A percentile compares a stretch with the other conserved stretches of the same genome.
Evolutionary conservation across 257 asterid genomes (phyloP).

Genomic region (Primulina eburnea): DNA sequence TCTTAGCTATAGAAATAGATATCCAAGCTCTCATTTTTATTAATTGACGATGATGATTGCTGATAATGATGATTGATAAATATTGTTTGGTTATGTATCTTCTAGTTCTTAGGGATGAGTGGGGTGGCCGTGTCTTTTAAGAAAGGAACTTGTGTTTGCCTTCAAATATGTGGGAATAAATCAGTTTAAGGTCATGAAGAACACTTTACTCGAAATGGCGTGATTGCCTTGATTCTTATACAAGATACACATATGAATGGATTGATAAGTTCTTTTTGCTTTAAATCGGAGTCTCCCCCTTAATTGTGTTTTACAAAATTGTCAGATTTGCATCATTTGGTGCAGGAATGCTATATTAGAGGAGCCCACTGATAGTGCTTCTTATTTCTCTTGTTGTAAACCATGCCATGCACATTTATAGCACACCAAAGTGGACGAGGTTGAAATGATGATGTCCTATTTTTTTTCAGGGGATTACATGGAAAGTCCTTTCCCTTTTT

Average conservation of each 20-base stretch:
- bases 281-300: neutral
- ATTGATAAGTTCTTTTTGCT: neutral
- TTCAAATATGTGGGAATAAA: neutral
- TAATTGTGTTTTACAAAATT: neutral
- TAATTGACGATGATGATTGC: neutral
- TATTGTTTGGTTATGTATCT: neutral
- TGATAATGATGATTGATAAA: neutral
- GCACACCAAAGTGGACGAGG: neutral
- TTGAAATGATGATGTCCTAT: constrained; percentile 17
- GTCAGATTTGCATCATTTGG: constrained; percentile 3
- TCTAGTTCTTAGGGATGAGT: neutral
- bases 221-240: neutral
- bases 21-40: neutral
- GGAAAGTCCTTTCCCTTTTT: neutral
- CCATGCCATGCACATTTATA: neutral
- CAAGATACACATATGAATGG: neutral
- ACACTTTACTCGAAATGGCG: neutral
- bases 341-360: constrained; percentile 2
- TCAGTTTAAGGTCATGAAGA: neutral
- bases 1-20: neutral
- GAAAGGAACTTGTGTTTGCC: neutral
- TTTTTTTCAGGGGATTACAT: neutral
- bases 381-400: neutral
- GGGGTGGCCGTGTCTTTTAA: neutral
- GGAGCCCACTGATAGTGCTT: constrained; percentile 18